These are phyloP conservation scores for Vigna trinervia DNA, from an alignment of 306 rosid genomes.

Conservation along the genomic window DNA sequence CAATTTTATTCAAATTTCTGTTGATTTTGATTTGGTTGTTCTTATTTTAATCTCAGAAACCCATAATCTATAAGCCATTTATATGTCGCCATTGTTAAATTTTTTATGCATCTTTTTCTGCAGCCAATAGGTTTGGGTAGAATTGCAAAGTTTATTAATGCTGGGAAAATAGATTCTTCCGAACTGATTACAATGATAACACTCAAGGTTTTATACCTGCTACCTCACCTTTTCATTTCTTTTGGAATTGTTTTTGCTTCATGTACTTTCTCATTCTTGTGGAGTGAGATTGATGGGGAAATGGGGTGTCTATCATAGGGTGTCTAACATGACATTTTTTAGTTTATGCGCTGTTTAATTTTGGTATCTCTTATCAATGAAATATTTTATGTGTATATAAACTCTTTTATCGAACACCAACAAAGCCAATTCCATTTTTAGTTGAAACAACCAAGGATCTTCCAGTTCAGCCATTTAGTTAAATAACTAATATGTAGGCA, in stretches of 20 bases:
- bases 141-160: constrained; percentile 82
- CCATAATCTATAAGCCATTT: background rate
- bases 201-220: constrained; percentile 69
- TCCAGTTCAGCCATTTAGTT: constrained; percentile 45
- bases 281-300: constrained; percentile 87
- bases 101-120: constrained; percentile 35
- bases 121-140: constrained; percentile 95
- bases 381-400: too few species aligned
- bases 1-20: constrained; percentile 12
- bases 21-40: constrained; percentile 18
- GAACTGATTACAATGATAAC: constrained; percentile 93
- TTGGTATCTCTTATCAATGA: too few species aligned
- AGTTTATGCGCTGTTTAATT: background rate
- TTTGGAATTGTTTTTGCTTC: constrained; percentile 40
- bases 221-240: constrained; percentile 10
- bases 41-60: constrained; percentile 5
- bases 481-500: constrained; percentile 30
- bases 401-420: constrained; percentile 45
- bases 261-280: constrained; percentile 45
- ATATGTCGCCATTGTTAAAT: background rate
- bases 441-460: constrained; percentile 51
- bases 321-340: constrained; percentile 19
- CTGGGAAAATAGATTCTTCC: constrained; percentile 90
- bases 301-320: background rate
- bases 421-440: constrained; percentile 83